These are phyloP conservation scores for Blastomyces emzantsi DNA, from an alignment of 2,329 filamentous ascomycete species.

Conservation along the genomic window DNA sequence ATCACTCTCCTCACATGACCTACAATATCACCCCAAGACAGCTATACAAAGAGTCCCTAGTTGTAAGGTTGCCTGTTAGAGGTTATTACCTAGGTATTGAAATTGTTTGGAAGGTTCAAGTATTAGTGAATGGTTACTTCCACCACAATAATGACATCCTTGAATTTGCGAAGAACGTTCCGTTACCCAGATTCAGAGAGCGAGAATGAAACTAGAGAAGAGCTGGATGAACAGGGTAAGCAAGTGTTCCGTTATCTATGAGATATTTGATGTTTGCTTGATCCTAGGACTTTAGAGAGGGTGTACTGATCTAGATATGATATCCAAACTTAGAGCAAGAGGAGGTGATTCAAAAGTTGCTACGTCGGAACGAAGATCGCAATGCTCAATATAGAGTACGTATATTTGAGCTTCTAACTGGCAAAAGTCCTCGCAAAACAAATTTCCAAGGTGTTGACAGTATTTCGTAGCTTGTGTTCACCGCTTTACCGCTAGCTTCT, in stretches of 20 bases:
- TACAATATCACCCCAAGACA: not conserved
- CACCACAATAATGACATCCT: constrained; percentile 23
- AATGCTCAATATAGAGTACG: constrained; percentile 36
- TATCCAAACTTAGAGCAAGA: constrained; percentile 32
- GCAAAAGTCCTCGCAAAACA: not conserved
- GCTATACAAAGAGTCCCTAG: too few species aligned
- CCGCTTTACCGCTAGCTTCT: constrained; percentile 29
- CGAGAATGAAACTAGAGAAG: constrained; percentile 47
- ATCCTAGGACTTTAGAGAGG: not conserved
- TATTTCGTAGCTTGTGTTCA: constrained; percentile 27
- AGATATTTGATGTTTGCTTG: not conserved
- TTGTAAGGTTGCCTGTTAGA: not conserved
- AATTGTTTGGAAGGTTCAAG: not conserved
- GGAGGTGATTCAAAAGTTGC: constrained; percentile 30
- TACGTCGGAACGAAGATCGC: constrained; percentile 29
- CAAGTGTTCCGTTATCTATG: not conserved
- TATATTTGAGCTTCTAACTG: constrained; percentile 4
- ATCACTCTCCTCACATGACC: not conserved
- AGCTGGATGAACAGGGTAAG: constrained; percentile 66
- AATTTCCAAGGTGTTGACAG: not conserved
- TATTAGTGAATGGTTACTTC: not conserved
- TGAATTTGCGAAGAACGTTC: constrained; percentile 68
- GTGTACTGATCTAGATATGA: constrained; percentile 8
- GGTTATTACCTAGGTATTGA: not conserved
- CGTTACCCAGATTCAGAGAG: constrained; percentile 58